Conservation (phyloP, 345 rosid species). For the Kernera saxatilis region DNA sequence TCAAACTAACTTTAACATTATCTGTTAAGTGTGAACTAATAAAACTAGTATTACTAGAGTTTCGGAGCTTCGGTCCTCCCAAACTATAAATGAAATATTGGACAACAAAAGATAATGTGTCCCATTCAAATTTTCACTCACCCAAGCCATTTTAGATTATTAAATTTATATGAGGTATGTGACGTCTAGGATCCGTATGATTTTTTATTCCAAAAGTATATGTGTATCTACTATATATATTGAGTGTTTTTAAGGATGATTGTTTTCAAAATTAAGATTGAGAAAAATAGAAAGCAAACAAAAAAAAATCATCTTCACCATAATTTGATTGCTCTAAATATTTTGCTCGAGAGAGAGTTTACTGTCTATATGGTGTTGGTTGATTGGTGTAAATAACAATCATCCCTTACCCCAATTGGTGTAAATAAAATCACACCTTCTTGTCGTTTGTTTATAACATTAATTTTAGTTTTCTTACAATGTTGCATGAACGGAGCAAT, state of each 20-base stretch:
- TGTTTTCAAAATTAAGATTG: no score
- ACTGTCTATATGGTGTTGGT: no score
- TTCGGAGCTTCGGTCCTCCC: background rate
- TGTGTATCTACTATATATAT: no score
- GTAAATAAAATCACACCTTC: background rate
- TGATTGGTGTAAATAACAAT: no score
- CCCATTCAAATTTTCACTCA: background rate
- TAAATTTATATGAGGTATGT: background rate
- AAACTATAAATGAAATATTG: background rate
- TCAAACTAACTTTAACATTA: background rate
- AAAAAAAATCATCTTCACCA: no score
- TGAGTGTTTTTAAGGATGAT: no score
- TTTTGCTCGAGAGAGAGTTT: no score
- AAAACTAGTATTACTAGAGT: background rate
- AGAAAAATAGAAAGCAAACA: no score
- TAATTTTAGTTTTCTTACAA: background rate
- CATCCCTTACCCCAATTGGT: no score
- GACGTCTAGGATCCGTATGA: background rate
- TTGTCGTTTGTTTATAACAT: background rate
- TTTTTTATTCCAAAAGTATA: background rate
- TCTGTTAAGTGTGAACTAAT: background rate
- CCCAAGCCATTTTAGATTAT: background rate
- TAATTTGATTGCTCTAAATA: no score
- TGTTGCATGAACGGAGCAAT: background rate
- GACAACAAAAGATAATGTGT: background rate